These are phyloP conservation scores for Paramecium tetraurelia DNA, from an alignment of 73 alveolate species.

Conservation along the genomic window DNA sequence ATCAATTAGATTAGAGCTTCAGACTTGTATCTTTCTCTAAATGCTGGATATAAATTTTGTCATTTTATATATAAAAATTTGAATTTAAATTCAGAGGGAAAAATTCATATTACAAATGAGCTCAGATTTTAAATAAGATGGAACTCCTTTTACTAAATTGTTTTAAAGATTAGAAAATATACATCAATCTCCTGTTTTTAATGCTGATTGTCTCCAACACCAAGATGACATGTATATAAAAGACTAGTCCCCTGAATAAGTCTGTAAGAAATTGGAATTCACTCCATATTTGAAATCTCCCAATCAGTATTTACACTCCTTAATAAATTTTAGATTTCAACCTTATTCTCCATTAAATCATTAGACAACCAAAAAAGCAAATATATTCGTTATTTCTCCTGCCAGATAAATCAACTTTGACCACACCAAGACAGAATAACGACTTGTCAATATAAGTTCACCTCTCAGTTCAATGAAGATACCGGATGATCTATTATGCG, in stretches of 20 bases:
- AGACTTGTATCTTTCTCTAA: not conserved
- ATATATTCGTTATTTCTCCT: constrained; percentile 3
- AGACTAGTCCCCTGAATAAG: constrained; percentile 29
- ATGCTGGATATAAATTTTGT: not conserved
- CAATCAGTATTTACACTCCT: not conserved
- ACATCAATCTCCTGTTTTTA: constrained; percentile 30
- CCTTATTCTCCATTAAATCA: constrained; percentile 30
- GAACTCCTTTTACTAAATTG: constrained; percentile 41
- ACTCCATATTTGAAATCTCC: not conserved
- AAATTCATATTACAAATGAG: not conserved
- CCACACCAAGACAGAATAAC: constrained; percentile 25
- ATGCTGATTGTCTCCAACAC: not conserved
- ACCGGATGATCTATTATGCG: not conserved
- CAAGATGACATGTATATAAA: not conserved
- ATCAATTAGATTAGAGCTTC: not conserved
- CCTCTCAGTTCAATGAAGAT: constrained; percentile 33
- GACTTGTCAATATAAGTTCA: constrained; percentile 17
- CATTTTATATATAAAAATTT: constrained; percentile 26
- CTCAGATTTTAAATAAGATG: not conserved
- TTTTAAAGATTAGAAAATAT: constrained; percentile 8
- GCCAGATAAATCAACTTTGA: constrained; percentile 16
- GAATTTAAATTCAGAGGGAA: constrained; percentile 58
- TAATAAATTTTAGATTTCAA: not conserved
- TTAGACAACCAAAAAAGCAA: constrained; percentile 18
- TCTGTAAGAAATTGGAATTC: constrained; percentile 24